Conservation (phyloP, 805 yeast genomes). For the Blastobotrys mokoenaii region DNA sequence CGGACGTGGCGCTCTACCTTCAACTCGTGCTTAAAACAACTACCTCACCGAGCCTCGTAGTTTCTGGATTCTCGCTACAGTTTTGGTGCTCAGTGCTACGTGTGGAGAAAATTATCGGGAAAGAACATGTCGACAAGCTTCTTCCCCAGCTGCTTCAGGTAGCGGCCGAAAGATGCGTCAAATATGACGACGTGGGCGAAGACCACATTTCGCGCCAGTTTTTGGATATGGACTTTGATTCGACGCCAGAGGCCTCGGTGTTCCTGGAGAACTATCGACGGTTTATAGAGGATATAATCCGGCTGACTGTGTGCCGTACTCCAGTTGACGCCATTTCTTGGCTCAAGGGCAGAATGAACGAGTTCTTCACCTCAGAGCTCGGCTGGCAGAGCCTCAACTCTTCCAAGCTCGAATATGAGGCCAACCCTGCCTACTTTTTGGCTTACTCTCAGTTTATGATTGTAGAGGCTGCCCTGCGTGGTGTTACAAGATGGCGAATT, state of each 20-base stretch:
- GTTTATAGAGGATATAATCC: constrained; percentile 80
- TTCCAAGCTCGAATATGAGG: constrained; percentile 39
- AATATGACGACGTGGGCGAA: constrained; percentile 60
- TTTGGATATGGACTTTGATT: constrained; percentile 81
- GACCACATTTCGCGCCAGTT: constrained; percentile 56
- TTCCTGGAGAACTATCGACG: constrained; percentile 76
- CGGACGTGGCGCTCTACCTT: constrained; percentile 63
- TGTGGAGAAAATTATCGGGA: constrained; percentile 50
- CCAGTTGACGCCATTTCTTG: constrained; percentile 77
- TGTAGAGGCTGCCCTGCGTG: constrained; percentile 84
- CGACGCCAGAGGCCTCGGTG: constrained; percentile 66
- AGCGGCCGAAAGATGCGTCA: constrained; percentile 69
- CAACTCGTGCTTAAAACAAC: constrained; percentile 73
- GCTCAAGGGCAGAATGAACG: constrained; percentile 66
- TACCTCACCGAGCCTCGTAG: constrained; percentile 74
- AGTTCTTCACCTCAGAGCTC: constrained; percentile 55
- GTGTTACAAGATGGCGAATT: constrained; percentile 89
- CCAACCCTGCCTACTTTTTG: constrained; percentile 55
- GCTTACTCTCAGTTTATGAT: constrained; percentile 78
- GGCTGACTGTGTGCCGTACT: constrained; percentile 77
- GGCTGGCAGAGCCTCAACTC: constrained; percentile 59
- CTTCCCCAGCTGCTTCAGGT: constrained; percentile 64
- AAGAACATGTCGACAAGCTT: constrained; percentile 37
- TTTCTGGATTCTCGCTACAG: constrained; percentile 82
- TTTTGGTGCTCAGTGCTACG: constrained; percentile 91